Conservation (phyloP, 257 asterid genomes). For the Handroanthus guayacan region DNA sequence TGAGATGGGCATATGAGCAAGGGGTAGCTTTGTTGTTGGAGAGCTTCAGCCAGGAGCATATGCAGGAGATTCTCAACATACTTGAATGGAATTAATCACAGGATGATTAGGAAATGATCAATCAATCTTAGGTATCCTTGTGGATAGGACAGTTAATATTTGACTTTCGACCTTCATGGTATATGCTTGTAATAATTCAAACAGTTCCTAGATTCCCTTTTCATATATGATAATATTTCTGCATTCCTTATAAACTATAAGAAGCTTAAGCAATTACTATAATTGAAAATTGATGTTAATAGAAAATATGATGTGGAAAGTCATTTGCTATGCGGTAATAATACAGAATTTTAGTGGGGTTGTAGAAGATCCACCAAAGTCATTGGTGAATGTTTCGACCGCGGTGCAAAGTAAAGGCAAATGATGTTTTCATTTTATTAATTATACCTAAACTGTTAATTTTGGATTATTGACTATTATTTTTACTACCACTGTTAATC, state of each 20-base stretch:
- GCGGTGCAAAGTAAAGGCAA: too few relatives aligned
- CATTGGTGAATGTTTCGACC: too few relatives aligned
- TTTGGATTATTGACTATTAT: too few relatives aligned
- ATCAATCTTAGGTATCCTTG: neutral
- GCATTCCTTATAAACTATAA: neutral
- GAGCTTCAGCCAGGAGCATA: constrained; percentile 24
- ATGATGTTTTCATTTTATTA: too few relatives aligned
- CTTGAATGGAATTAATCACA: neutral
- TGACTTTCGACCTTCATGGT: neutral
- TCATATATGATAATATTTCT: neutral
- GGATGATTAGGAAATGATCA: neutral
- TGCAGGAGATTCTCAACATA: constrained; percentile 25
- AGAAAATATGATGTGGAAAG: too few relatives aligned
- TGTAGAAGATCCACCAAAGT: too few relatives aligned
- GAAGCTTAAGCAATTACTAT: neutral
- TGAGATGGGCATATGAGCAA: constrained; percentile 25
- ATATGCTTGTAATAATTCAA: neutral
- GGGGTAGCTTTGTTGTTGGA: constrained; percentile 31
- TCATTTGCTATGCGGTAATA: too few relatives aligned
- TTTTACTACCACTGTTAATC: too few relatives aligned
- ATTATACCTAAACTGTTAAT: too few relatives aligned
- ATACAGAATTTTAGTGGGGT: too few relatives aligned
- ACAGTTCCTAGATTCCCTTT: neutral
- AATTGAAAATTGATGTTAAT: too few relatives aligned
- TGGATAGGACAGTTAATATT: neutral